Percentiles rank a stretch among this genome's conserved stretches.
Conservation (phyloP, 768 basidiomycete genomes). For the Suillus weaverae region DNA sequence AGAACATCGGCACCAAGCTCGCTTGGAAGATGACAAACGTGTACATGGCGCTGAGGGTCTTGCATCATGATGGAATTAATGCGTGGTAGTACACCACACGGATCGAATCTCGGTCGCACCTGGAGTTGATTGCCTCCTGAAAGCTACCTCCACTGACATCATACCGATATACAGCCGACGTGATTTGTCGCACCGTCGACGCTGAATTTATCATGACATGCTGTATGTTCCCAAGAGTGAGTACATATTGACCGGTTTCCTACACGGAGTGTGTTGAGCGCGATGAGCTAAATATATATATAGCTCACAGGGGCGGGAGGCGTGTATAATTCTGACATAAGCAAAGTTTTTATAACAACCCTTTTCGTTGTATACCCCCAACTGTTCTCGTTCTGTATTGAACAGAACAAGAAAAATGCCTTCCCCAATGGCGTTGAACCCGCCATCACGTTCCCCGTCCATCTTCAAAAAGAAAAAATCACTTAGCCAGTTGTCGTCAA, state of each 20-base stretch:
- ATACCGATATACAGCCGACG: background rate
- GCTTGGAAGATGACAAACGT: background rate
- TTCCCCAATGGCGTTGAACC: constrained; percentile 66
- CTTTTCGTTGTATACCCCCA: constrained; percentile 1
- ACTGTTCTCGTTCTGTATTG: constrained; percentile 14
- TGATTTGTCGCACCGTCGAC: background rate
- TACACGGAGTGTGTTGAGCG: background rate
- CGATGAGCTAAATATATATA: too few relatives aligned
- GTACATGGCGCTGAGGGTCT: background rate
- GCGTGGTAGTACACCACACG: background rate
- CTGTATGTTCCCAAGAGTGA: background rate
- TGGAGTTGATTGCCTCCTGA: background rate
- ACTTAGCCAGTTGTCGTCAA: constrained; percentile 33
- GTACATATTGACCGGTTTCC: background rate
- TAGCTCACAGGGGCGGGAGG: background rate
- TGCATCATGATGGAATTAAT: background rate
- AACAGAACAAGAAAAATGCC: constrained; percentile 32
- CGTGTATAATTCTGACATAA: background rate
- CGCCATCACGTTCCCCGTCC: constrained; percentile 50
- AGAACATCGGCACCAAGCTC: background rate
- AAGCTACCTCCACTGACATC: background rate
- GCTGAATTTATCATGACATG: background rate
- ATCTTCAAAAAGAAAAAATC: constrained; percentile 64
- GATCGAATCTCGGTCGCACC: background rate
- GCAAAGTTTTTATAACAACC: background rate